These are phyloP conservation scores for Bifiguratus adelaidae DNA, from an alignment of 192 early-diverging fungal species.

Conservation along the genomic window DNA sequence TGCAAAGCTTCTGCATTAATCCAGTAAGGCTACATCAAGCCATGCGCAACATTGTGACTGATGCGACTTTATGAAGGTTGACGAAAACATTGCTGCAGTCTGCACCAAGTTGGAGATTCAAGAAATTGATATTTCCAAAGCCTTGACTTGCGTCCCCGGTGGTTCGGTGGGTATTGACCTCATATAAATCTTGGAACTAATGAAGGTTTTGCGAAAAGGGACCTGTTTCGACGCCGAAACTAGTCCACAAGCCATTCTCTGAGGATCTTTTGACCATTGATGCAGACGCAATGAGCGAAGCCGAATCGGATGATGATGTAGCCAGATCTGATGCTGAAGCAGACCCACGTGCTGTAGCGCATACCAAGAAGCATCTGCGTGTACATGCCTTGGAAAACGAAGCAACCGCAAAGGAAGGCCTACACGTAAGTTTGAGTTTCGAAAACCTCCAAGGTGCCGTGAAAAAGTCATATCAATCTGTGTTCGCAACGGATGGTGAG, in stretches of 20 bases:
- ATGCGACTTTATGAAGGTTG: conserved; percentile 22
- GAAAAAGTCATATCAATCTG: conserved; percentile 19
- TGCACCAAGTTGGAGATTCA: conserved; percentile 51
- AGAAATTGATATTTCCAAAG: conserved; percentile 56
- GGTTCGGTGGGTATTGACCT: conserved; percentile 11
- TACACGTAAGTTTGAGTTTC: conserved; percentile 26
- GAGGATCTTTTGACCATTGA: too few relatives aligned
- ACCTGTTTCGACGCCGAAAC: too few relatives aligned
- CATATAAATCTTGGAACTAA: too few relatives aligned
- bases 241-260: too few relatives aligned
- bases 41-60: not conserved
- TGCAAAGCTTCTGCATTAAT: conserved; percentile 37
- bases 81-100: conserved; percentile 48
- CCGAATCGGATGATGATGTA: not conserved
- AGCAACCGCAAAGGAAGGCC: not conserved
- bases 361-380: too few relatives aligned
- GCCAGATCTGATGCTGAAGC: too few relatives aligned
- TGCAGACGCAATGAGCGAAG: not conserved
- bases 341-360: too few relatives aligned
- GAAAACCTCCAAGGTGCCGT: conserved; percentile 51
- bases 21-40: too few relatives aligned
- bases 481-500: too few relatives aligned
- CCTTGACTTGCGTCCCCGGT: conserved; percentile 25
- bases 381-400: too few relatives aligned
- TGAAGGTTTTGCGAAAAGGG: too few relatives aligned